Conservation (phyloP, 2,329 filamentous ascomycete genomes). For the Aspergillus transmontanensis region DNA sequence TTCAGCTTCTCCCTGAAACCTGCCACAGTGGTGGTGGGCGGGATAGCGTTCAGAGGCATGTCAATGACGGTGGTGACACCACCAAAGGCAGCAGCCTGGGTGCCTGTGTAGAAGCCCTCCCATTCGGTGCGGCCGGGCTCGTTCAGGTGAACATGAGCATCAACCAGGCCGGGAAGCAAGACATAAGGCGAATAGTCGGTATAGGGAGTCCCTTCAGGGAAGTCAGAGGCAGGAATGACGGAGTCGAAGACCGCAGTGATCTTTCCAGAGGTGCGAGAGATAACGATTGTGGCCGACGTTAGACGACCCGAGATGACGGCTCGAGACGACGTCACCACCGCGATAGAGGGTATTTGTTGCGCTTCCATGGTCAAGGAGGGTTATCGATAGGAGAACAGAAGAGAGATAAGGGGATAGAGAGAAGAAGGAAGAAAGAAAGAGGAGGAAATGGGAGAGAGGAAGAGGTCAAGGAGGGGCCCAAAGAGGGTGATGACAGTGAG, state of each 20-base stretch:
- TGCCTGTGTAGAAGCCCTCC: constrained; percentile 97
- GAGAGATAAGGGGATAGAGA: constrained; percentile 16
- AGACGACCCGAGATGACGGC: constrained; percentile 77
- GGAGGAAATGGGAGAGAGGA: neutral
- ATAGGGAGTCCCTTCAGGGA: constrained; percentile 73
- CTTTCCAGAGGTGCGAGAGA: constrained; percentile 79
- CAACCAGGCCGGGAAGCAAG: constrained; percentile 86
- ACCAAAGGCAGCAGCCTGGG: constrained; percentile 88
- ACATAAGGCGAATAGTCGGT: constrained; percentile 82
- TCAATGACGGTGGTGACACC: constrained; percentile 96
- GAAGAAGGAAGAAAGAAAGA: constrained; percentile 5
- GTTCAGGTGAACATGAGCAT: constrained; percentile 96
- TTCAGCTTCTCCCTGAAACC: constrained; percentile 83
- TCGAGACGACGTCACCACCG: constrained; percentile 80
- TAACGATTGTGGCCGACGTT: constrained; percentile 78
- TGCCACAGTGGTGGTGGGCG: constrained; percentile 85
- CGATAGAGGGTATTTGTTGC: constrained; percentile 53
- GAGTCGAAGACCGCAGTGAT: constrained; percentile 75
- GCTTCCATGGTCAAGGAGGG: constrained; percentile 22
- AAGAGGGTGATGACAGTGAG: constrained; percentile 3
- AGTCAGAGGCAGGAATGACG: constrained; percentile 73
- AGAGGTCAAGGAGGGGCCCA: constrained; percentile 1
- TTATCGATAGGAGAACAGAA: constrained; percentile 14
- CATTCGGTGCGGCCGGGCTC: constrained; percentile 96
- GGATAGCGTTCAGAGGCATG: constrained; percentile 97